These are phyloP conservation scores for Corymbia maculata DNA, from an alignment of 345 rosid genomes.

Conservation along the genomic window DNA sequence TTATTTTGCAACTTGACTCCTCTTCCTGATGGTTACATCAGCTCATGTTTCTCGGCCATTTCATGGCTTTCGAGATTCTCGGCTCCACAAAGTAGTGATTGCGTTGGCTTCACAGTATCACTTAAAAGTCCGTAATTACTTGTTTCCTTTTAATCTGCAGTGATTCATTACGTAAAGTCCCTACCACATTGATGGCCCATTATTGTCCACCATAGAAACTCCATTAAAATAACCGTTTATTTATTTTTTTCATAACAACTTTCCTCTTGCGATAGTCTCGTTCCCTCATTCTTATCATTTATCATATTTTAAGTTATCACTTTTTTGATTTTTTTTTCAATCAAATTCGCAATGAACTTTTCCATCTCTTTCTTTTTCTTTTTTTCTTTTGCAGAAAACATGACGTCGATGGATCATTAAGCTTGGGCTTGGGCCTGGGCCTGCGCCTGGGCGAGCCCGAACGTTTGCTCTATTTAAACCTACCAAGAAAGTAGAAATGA, in stretches of 20 bases:
- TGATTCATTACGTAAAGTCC: not conserved
- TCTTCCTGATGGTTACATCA: not conserved
- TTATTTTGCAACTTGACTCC: not conserved
- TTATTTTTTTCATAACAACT: not conserved
- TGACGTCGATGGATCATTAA: not conserved
- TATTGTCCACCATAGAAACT: not conserved
- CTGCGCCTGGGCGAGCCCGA: not conserved
- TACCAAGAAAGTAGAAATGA: not conserved
- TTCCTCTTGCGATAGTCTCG: not conserved
- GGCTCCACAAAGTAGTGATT: not conserved
- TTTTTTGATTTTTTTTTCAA: not conserved
- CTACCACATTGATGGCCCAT: fast-evolving
- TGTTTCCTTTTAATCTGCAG: not conserved
- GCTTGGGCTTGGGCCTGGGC: not conserved
- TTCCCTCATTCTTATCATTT: no score
- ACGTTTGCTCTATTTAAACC: not conserved
- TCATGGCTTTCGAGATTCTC: not conserved
- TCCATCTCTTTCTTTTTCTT: not conserved
- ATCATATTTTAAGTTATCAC: not conserved
- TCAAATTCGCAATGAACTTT: not conserved
- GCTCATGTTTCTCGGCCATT: not conserved
- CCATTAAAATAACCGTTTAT: not conserved
- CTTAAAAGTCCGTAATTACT: not conserved
- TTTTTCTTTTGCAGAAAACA: not conserved
- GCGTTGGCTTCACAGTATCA: not conserved